Evolutionary conservation across 2,329 filamentous ascomycete species (phyloP).

Genomic region (Penicillium sp.): DNA sequence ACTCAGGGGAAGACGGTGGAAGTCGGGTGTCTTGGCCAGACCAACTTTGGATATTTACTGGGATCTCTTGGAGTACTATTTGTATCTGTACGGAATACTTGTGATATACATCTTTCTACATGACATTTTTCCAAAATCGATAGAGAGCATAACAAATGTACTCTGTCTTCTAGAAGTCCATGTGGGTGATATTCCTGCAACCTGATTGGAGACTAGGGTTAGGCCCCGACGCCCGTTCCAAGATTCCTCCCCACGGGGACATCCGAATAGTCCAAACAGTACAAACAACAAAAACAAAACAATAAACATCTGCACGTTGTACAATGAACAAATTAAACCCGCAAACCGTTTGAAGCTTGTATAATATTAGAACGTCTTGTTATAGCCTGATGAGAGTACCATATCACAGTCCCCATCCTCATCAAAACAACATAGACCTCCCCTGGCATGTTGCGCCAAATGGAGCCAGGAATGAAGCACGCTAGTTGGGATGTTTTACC

Average conservation of each 20-base stretch:
- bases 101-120: not conserved
- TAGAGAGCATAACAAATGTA: too few relatives aligned
- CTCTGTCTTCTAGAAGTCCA: not conserved
- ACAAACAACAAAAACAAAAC: not conserved
- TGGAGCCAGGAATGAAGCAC: conserved; percentile 6
- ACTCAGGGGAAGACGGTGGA: not conserved
- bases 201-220: not conserved
- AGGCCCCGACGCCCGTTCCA: not conserved
- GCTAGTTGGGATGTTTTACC: not conserved
- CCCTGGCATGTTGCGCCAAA: not conserved
- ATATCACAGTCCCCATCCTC: too few relatives aligned
- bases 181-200: conserved; percentile 1
- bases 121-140: too few relatives aligned
- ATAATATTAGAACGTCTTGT: too few relatives aligned
- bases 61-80: too few relatives aligned
- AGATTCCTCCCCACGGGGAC: too few relatives aligned
- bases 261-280: not conserved
- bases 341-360: too few relatives aligned
- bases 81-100: too few relatives aligned
- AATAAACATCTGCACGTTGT: not conserved
- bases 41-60: too few relatives aligned
- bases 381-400: too few relatives aligned
- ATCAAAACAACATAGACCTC: not conserved
- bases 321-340: too few relatives aligned
- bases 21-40: not conserved